These are phyloP conservation scores for Trichoderma reesei DNA, from an alignment of 495 filamentous ascomycete genomes.

Conservation along the genomic window DNA sequence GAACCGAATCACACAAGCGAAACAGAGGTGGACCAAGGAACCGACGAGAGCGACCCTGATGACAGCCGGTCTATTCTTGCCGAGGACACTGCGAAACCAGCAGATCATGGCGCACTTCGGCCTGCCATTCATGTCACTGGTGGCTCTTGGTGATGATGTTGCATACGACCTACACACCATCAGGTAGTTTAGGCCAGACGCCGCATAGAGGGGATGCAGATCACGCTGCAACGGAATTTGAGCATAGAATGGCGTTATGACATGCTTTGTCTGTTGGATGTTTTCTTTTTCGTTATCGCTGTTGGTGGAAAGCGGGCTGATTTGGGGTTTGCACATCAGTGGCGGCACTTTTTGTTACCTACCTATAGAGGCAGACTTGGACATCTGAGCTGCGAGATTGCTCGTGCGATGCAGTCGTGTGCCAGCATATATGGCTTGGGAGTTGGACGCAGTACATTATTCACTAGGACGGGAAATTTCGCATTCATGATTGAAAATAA, in stretches of 20 bases:
- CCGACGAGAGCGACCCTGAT: neutral
- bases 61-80: neutral
- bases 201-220: neutral
- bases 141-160: neutral
- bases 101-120: neutral
- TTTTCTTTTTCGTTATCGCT: neutral
- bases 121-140: neutral
- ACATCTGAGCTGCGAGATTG: neutral
- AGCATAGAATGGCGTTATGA: slow-evolving; percentile 5
- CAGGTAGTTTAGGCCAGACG: neutral
- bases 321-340: neutral
- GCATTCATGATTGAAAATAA: no score
- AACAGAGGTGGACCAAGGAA: neutral
- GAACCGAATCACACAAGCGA: slow-evolving; percentile 5
- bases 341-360: no score
- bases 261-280: neutral
- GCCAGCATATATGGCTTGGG: no score
- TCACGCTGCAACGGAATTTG: neutral
- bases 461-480: no score
- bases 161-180: neutral
- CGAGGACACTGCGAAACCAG: neutral
- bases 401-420: no score
- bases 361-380: neutral
- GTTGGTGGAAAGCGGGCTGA: neutral
- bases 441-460: no score